Percentiles rank a stretch among this genome's conserved stretches.
These are phyloP conservation scores for Calycina herbarum DNA, from an alignment of 2,329 filamentous ascomycete genomes.

Conservation along the genomic window DNA sequence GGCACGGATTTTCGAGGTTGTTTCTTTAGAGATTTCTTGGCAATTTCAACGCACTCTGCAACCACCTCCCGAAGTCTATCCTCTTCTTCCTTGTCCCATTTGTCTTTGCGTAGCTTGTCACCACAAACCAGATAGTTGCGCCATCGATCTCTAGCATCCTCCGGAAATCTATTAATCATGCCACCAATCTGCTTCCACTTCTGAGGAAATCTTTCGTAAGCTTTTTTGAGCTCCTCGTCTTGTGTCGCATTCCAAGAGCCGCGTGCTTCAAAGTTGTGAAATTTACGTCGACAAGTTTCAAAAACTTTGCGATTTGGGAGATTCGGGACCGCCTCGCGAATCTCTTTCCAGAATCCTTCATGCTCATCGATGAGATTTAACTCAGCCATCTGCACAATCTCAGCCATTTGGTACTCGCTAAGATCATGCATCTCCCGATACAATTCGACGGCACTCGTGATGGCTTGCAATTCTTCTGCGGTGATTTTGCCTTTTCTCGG, in stretches of 20 bases:
- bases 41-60: slow-evolving; percentile 52
- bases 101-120: slow-evolving; percentile 49
- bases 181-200: slow-evolving; percentile 64
- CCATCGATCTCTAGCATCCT: slow-evolving; percentile 70
- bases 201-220: slow-evolving; percentile 46
- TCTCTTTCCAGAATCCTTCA: slow-evolving; percentile 50
- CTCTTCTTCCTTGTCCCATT: slow-evolving; percentile 65
- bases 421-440: slow-evolving; percentile 48
- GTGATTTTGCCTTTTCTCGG: slow-evolving; percentile 4
- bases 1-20: slow-evolving; percentile 39
- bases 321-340: slow-evolving; percentile 51
- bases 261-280: slow-evolving; percentile 63
- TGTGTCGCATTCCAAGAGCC: slow-evolving; percentile 60
- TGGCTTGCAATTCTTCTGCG: slow-evolving; percentile 15
- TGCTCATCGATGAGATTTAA: slow-evolving; percentile 38
- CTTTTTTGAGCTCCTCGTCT: slow-evolving; percentile 51
- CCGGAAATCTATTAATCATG: slow-evolving; percentile 62
- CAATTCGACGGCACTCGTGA: slow-evolving; percentile 39
- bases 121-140: slow-evolving; percentile 65
- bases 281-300: slow-evolving; percentile 59
- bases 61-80: slow-evolving; percentile 46
- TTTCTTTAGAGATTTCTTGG: slow-evolving; percentile 36
- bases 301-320: slow-evolving; percentile 55
- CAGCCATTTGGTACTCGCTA: slow-evolving; percentile 49
- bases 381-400: slow-evolving; percentile 41